Evolutionary conservation across 1,284 basidiomycete species (phyloP).

Genomic region (Leccinum pachyderme): DNA sequence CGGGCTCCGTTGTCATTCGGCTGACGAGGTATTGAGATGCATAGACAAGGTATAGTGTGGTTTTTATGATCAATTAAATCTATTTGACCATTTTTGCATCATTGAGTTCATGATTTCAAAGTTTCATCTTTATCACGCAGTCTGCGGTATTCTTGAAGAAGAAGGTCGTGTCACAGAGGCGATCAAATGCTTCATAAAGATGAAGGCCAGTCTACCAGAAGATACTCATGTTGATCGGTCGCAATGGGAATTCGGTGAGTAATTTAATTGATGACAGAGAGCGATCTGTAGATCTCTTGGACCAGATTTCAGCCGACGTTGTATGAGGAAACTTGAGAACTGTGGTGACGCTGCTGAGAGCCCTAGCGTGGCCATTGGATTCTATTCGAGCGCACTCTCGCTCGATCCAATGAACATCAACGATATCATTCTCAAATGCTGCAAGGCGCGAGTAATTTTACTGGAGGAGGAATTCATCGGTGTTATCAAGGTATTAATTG

Average conservation of each 20-base stretch:
- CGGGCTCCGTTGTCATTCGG: background rate
- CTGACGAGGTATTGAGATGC: background rate
- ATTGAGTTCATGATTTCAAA: too few species aligned
- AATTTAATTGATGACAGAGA: background rate
- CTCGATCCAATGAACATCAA: background rate
- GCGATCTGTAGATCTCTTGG: background rate
- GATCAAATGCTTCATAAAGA: background rate
- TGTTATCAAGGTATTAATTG: background rate
- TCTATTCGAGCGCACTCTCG: background rate
- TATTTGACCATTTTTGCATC: background rate
- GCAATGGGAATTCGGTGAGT: background rate
- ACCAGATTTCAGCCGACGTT: background rate
- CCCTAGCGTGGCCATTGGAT: background rate
- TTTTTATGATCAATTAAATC: background rate
- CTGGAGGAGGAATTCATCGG: background rate
- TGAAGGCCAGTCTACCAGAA: background rate
- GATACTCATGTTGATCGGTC: background rate
- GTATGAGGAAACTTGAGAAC: background rate
- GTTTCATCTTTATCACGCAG: background rate
- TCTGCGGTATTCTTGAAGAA: background rate
- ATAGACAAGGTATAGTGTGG: background rate
- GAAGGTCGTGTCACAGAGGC: background rate
- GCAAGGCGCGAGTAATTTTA: background rate
- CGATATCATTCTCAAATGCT: background rate
- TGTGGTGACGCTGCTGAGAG: background rate